These are phyloP conservation scores for Dianthus caryophyllus DNA, from an alignment of 148 eudicot species.

Conservation along the genomic window DNA sequence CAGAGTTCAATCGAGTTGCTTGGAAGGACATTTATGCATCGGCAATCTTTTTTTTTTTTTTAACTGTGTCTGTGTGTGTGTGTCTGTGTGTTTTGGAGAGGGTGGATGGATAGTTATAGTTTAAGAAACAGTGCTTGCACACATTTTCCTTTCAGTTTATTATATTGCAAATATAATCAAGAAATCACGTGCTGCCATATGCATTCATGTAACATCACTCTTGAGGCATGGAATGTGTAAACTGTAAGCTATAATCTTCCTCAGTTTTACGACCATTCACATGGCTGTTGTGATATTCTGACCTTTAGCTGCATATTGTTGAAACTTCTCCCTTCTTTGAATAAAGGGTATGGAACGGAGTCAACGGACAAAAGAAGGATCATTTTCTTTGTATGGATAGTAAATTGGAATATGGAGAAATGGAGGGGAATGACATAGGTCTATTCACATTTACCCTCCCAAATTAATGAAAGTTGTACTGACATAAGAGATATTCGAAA, in stretches of 20 bases:
- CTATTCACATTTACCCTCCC: no score
- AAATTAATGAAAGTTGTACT: no score
- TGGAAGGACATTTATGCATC: neutral
- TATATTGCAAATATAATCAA: slow-evolving; percentile 1
- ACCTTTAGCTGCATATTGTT: neutral
- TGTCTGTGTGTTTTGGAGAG: neutral
- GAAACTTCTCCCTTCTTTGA: neutral
- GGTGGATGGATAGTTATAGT: neutral
- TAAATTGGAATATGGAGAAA: no score
- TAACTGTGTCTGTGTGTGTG: no score
- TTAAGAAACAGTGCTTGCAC: neutral
- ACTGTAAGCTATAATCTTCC: no score
- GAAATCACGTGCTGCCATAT: neutral
- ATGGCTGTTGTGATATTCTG: neutral
- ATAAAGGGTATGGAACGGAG: neutral
- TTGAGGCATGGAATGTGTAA: no score
- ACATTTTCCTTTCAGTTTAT: neutral
- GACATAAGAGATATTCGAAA: no score
- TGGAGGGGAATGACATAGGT: no score
- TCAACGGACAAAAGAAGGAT: no score
- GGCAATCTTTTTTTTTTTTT: no score
- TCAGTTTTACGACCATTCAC: neutral
- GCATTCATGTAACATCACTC: no score
- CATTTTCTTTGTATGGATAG: no score
- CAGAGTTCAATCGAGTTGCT: neutral